Evolutionary conservation across 2,329 filamentous ascomycete genomes (phyloP).

Genomic region (Juglanconis sp.): DNA sequence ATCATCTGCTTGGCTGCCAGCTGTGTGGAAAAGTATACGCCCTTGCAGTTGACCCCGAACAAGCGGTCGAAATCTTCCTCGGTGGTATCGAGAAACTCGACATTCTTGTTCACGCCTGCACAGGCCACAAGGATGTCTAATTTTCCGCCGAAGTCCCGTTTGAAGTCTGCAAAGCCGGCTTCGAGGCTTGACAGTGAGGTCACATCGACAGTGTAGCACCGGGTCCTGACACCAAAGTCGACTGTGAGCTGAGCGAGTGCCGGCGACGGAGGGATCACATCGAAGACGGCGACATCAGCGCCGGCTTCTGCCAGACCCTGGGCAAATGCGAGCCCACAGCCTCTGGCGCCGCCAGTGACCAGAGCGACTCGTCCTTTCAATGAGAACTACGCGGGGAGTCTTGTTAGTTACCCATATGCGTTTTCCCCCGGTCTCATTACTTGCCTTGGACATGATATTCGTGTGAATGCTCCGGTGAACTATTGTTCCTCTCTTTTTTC

Average conservation of each 20-base stretch:
- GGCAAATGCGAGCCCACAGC: slow-evolving; percentile 44
- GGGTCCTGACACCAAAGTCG: slow-evolving; percentile 38
- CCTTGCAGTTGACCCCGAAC: slow-evolving; percentile 40
- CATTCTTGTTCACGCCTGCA: slow-evolving; percentile 42
- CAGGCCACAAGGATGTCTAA: slow-evolving; percentile 43
- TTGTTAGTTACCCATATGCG: neutral
- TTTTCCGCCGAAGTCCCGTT: slow-evolving; percentile 28
- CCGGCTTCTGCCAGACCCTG: slow-evolving; percentile 43
- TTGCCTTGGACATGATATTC: slow-evolving; percentile 10
- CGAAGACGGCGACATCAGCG: slow-evolving; percentile 44
- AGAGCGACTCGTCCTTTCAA: slow-evolving; percentile 44
- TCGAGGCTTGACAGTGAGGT: slow-evolving; percentile 28
- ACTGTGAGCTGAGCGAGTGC: slow-evolving; percentile 39
- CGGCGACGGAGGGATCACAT: slow-evolving; percentile 37
- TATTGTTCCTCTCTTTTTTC: too few species aligned
- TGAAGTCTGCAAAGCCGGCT: slow-evolving; percentile 29
- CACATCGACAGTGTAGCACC: slow-evolving; percentile 40
- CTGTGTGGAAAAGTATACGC: slow-evolving; percentile 44
- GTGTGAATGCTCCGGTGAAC: neutral
- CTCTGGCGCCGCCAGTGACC: slow-evolving; percentile 44
- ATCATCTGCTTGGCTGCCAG: slow-evolving; percentile 50
- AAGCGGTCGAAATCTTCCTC: slow-evolving; percentile 39
- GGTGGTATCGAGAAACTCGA: slow-evolving; percentile 41
- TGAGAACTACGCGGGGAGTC: slow-evolving; percentile 36
- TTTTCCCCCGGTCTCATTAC: neutral